Percentiles rank a stretch among this genome's conserved stretches.
These are phyloP conservation scores for Euptelea pleiosperma DNA, from an alignment of 164 flowering plant genomes.

Conservation along the genomic window DNA sequence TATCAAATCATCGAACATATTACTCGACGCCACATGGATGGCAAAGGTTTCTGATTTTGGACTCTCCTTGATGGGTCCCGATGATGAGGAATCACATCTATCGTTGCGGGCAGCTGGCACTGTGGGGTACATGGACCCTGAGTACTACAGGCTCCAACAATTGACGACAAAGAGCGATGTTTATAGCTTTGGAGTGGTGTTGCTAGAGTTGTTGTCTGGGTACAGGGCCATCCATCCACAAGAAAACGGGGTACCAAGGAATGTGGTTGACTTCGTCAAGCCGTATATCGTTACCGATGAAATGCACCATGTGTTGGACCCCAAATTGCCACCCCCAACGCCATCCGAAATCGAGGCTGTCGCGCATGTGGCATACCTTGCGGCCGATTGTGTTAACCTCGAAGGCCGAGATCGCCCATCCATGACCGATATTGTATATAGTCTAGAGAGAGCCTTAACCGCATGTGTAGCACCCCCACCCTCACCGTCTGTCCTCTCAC, in stretches of 20 bases:
- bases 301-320: constrained; percentile 61
- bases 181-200: constrained; percentile 76
- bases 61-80: constrained; percentile 69
- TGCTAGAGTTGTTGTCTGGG: constrained; percentile 75
- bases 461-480: constrained; percentile 39
- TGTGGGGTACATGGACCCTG: constrained; percentile 86
- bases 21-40: constrained; percentile 55
- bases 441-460: constrained; percentile 60
- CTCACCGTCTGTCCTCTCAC: constrained; percentile 17
- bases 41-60: constrained; percentile 90
- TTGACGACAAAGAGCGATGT: constrained; percentile 76
- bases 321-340: constrained; percentile 60
- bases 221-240: constrained; percentile 58
- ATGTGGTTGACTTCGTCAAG: constrained; percentile 67
- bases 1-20: constrained; percentile 81
- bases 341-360: constrained; percentile 86
- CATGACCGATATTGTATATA: constrained; percentile 56
- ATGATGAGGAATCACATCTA: constrained; percentile 41
- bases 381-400: constrained; percentile 62
- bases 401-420: constrained; percentile 64
- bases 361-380: constrained; percentile 55
- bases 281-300: constrained; percentile 62
- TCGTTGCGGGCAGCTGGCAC: constrained; percentile 76
- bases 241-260: constrained; percentile 51
- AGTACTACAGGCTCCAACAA: constrained; percentile 66